These are phyloP conservation scores for Fusarium sarcochroum DNA, from an alignment of 2,329 filamentous ascomycete species.

Conservation along the genomic window DNA sequence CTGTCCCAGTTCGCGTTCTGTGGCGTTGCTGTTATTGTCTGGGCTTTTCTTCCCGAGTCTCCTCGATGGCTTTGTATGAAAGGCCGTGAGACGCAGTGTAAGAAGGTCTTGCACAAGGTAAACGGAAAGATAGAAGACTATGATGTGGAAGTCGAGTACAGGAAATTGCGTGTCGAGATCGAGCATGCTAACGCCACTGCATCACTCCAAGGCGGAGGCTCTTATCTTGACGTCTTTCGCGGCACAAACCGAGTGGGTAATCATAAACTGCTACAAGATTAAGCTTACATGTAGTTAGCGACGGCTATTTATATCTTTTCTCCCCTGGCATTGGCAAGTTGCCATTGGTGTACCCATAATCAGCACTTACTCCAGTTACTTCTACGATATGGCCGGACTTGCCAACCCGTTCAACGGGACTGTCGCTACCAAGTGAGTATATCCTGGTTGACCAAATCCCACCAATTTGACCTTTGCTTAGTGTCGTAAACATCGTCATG, in stretches of 20 bases:
- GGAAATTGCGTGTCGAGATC: background rate
- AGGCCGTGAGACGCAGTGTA: slow-evolving; percentile 27
- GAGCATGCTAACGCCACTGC: background rate
- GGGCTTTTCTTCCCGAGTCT: background rate
- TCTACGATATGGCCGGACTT: slow-evolving; percentile 42
- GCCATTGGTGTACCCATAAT: slow-evolving; percentile 43
- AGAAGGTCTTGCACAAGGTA: slow-evolving; percentile 28
- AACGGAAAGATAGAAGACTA: slow-evolving; percentile 20
- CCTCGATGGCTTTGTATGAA: slow-evolving; percentile 18
- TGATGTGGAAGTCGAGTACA: slow-evolving; percentile 42
- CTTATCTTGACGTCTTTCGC: background rate
- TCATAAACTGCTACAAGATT: background rate
- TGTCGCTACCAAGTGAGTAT: slow-evolving; percentile 8
- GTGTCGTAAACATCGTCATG: slow-evolving; percentile 35
- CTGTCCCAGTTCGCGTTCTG: background rate
- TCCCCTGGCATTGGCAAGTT: slow-evolving; percentile 43
- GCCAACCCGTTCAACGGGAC: slow-evolving; percentile 43
- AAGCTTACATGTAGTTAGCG: background rate
- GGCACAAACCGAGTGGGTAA: slow-evolving; percentile 21
- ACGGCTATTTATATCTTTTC: slow-evolving; percentile 29
- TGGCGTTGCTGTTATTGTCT: background rate
- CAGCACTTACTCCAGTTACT: slow-evolving; percentile 45
- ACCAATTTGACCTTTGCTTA: slow-evolving; percentile 6
- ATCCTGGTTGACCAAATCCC: slow-evolving; percentile 14
- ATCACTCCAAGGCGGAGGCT: background rate